Evolutionary conservation across 1,284 basidiomycete genomes (phyloP).

Genomic region (Hortiboletus rubellus): DNA sequence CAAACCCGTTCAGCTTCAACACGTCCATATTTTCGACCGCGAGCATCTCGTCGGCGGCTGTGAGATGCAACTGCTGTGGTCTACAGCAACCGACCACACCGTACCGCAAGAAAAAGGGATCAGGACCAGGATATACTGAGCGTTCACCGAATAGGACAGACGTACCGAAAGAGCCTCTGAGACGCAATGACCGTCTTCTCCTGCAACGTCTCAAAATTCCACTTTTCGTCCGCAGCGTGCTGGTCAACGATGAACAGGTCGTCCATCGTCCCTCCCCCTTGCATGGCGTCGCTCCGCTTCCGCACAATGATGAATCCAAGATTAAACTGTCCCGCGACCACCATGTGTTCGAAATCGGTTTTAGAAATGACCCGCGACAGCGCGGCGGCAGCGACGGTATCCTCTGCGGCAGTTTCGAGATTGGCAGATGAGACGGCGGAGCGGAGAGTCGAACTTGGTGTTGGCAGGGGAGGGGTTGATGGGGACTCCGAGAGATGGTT

Average conservation of each 20-base stretch:
- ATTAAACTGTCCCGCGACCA: conserved; percentile 94
- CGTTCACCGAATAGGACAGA: not conserved
- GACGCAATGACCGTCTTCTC: conserved; percentile 84
- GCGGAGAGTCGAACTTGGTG: conserved; percentile 21
- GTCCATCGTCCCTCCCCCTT: conserved; percentile 47
- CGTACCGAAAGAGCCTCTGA: conserved; percentile 80
- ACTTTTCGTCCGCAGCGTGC: conserved; percentile 94
- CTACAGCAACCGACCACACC: conserved; percentile 41
- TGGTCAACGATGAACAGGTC: conserved; percentile 95
- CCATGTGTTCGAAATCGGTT: conserved; percentile 83
- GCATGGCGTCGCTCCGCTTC: conserved; percentile 33
- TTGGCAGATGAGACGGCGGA: conserved; percentile 52
- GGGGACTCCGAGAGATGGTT: not conserved
- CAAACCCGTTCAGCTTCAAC: conserved; percentile 87
- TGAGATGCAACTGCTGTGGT: conserved; percentile 78
- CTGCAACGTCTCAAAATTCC: conserved; percentile 95
- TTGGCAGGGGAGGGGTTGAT: conserved; percentile 6
- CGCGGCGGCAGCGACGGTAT: conserved; percentile 63
- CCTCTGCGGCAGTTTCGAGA: conserved; percentile 57
- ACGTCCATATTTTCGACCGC: conserved; percentile 86
- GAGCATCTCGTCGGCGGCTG: conserved; percentile 87
- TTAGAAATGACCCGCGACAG: conserved; percentile 89
- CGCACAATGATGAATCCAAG: conserved; percentile 92
- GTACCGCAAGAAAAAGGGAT: not conserved
- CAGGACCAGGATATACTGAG: not conserved